phyloP scores from a whole-genome alignment of 805 yeast genomes.

The Saccharomyces paradoxus region DNA sequence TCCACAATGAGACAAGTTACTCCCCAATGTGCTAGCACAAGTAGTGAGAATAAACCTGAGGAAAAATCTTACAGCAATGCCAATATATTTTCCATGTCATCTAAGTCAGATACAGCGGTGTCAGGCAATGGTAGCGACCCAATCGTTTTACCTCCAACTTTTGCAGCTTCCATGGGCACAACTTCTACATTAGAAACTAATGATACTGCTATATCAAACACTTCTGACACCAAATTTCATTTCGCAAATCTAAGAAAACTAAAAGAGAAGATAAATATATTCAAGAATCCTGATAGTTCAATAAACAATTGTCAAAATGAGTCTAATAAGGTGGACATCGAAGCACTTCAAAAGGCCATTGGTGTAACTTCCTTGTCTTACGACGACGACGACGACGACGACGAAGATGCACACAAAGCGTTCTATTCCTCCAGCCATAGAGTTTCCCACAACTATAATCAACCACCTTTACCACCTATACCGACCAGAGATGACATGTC shows the following conservation, averaged over 20 bases:
- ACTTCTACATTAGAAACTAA: constrained; percentile 16
- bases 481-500: constrained; percentile 8
- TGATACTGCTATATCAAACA: constrained; percentile 18
- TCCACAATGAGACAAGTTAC: constrained; percentile 24
- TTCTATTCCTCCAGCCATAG: background rate
- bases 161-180: constrained; percentile 22
- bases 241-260: constrained; percentile 30
- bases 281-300: constrained; percentile 25
- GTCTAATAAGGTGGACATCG: constrained; percentile 25
- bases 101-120: background rate
- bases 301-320: constrained; percentile 5
- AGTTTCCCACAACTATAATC: constrained; percentile 1
- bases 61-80: background rate
- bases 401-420: background rate
- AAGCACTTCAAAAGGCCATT: constrained; percentile 31
- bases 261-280: constrained; percentile 29
- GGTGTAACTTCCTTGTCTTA: constrained; percentile 20
- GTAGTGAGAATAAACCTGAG: background rate
- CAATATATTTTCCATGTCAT: background rate
- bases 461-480: constrained; percentile 23
- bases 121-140: background rate
- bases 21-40: constrained; percentile 8
- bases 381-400: constrained; percentile 10
- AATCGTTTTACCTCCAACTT: constrained; percentile 6
- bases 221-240: constrained; percentile 28